Evolutionary conservation across 129 eudicot species (phyloP).

Genomic region (Lactuca sativa): DNA sequence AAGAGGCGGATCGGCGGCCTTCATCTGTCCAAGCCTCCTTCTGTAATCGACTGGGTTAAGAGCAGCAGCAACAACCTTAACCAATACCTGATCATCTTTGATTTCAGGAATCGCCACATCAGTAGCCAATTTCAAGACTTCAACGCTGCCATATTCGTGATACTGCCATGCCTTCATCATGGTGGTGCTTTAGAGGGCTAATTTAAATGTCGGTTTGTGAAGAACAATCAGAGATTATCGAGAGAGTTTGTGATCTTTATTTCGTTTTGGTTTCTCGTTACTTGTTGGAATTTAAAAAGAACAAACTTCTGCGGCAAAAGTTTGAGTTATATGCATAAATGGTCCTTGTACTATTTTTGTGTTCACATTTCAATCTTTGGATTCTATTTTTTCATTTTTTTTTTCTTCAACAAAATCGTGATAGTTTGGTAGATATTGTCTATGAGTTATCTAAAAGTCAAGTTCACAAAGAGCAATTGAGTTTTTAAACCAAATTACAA

Average conservation of each 20-base stretch:
- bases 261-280: not conserved
- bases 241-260: not conserved
- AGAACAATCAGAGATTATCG: not conserved
- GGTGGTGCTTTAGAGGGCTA: conserved; percentile 2
- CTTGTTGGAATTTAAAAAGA: not conserved
- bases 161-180: conserved; percentile 89
- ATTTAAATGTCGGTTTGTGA: not conserved
- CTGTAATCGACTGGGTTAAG: conserved; percentile 87
- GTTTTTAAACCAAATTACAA: too few relatives aligned
- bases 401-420: not conserved
- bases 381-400: not conserved
- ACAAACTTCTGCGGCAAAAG: not conserved
- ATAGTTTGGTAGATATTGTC: too few relatives aligned
- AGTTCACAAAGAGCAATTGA: too few relatives aligned
- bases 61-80: conserved; percentile 89
- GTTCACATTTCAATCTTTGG: not conserved
- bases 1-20: conserved; percentile 84
- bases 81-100: conserved; percentile 77
- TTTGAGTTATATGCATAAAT: not conserved
- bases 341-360: conserved; percentile 1
- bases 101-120: conserved; percentile 59
- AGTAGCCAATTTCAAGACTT: conserved; percentile 58
- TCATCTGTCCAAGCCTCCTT: conserved; percentile 69
- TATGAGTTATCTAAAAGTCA: too few relatives aligned
- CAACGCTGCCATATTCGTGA: conserved; percentile 79